Evolutionary conservation across 106 monocot genomes (phyloP).

Genomic region (Alisma plantagoaquatica): DNA sequence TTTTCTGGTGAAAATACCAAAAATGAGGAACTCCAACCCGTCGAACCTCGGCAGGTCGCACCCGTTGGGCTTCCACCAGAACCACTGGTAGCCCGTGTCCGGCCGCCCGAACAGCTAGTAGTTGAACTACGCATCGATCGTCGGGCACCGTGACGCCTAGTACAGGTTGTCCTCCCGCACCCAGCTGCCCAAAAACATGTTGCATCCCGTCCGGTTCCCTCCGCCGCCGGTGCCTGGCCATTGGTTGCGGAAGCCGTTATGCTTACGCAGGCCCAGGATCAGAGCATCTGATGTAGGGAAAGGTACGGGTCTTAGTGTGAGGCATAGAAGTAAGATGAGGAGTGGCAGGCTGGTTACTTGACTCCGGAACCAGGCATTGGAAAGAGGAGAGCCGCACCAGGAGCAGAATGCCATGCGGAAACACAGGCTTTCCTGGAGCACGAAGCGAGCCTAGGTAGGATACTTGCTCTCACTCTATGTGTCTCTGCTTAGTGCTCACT

Average conservation of each 20-base stretch:
- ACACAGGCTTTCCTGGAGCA: too few relatives aligned
- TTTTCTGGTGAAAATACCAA: too few relatives aligned
- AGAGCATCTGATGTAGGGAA: not conserved
- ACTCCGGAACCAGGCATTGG: too few relatives aligned
- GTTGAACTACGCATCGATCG: conserved; percentile 70
- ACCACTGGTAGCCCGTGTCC: conserved; percentile 60
- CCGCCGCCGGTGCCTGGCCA: too few relatives aligned
- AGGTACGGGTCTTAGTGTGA: too few relatives aligned
- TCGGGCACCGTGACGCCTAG: conserved; percentile 42
- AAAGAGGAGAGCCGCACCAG: too few relatives aligned
- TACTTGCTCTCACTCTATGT: too few relatives aligned
- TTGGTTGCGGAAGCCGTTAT: not conserved
- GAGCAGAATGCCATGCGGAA: too few relatives aligned
- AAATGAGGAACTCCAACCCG: conserved; percentile 28
- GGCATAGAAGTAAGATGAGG: too few relatives aligned
- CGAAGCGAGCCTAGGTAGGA: too few relatives aligned
- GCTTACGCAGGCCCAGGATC: not conserved
- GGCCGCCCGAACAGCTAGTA: conserved; percentile 76
- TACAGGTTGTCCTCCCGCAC: conserved; percentile 50
- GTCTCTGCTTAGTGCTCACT: too few relatives aligned
- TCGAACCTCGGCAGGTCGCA: conserved; percentile 80
- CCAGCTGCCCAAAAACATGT: conserved; percentile 74
- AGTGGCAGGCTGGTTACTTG: too few relatives aligned
- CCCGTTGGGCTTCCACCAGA: conserved; percentile 48
- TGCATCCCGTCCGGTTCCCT: conserved; percentile 22